Conservation (phyloP, 371 early-diverging fungal genomes). For the Apophysomyces variabilis region DNA sequence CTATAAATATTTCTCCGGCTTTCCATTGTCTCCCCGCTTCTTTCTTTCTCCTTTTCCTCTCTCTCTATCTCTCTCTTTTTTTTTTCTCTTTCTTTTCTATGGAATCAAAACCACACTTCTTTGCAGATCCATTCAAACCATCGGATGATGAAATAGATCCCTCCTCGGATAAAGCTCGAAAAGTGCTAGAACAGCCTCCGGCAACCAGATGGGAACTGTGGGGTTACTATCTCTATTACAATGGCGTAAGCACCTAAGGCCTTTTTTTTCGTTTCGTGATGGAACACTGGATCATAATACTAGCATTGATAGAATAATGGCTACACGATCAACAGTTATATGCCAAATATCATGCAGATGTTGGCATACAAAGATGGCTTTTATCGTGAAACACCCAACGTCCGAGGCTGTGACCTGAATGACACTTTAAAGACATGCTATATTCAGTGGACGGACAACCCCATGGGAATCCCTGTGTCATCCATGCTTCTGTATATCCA, state of each 20-base stretch:
- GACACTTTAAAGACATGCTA: constrained; percentile 36
- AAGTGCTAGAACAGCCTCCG: constrained; percentile 41
- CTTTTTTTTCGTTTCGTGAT: not conserved
- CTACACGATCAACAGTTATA: constrained; percentile 47
- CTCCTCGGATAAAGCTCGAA: constrained; percentile 24
- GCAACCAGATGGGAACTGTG: constrained; percentile 48
- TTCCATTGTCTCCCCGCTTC: not conserved
- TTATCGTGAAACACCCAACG: constrained; percentile 35
- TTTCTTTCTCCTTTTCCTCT: not conserved
- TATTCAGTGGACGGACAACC: constrained; percentile 33
- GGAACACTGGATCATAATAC: not conserved
- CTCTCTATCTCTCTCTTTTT: not conserved
- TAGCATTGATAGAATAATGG: constrained; percentile 43
- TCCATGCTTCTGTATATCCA: constrained; percentile 55
- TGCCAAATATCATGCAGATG: constrained; percentile 51
- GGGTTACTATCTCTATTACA: constrained; percentile 58
- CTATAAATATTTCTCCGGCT: not conserved
- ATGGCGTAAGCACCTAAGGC: constrained; percentile 36
- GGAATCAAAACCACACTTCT: constrained; percentile 6
- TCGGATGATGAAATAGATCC: constrained; percentile 38
- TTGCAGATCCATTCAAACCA: constrained; percentile 34
- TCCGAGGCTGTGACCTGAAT: constrained; percentile 36
- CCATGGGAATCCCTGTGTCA: constrained; percentile 41
- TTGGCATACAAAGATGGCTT: constrained; percentile 49
- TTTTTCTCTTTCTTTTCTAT: not conserved